Evolutionary conservation across 192 early-diverging fungal species (phyloP), one percentile per base, ranked within the genome.

Genomic region (Pilaira anomala): DNA sequence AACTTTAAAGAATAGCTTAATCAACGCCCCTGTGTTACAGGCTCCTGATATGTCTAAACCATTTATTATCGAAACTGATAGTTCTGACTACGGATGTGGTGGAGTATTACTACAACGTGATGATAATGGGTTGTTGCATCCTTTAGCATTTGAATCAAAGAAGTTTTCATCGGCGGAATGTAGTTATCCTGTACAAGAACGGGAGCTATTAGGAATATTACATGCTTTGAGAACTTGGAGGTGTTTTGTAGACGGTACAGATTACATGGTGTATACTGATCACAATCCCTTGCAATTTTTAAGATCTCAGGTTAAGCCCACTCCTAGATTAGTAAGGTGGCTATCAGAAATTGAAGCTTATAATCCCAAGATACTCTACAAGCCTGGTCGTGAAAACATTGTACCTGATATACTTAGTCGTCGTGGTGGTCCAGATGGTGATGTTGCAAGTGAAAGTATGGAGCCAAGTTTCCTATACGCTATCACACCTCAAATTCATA

Each of bases 121-220:
- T 9, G n/a, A 13, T 18, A 4, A 28, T 24, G 21, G 30, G 2
- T 33, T 7, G 2, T 48, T 76, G 19, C 57, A 53, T 13, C 74
- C 74, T 2, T 33, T 69, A 0, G 74, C 69, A 5, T 76, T 63
- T 55, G 65, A 70, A 51, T 72, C 69, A 1, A 58, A 63, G 30
- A 76, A 76, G 30, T 41, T 72, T n/a, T 49, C 41, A 7, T 24
- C 46, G 21, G 75, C 65, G 62, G 29, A 67, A 64, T 22, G 44
- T 30, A 63, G 68, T 7, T 72, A 72, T 29, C 65, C 67, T n/a
- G 51, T 66, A 25, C 69, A 75, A 30, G 60, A 73, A 40, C 53
- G 44, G 0, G 59, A 60, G 28, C 26, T 60, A 1, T 21, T 60
- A 12, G 59, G 42, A 16, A 48, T 60, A 12, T 14, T 60, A 25